Conservation (phyloP, 1,139 yeast species). For the Citeromyces siamensis region DNA sequence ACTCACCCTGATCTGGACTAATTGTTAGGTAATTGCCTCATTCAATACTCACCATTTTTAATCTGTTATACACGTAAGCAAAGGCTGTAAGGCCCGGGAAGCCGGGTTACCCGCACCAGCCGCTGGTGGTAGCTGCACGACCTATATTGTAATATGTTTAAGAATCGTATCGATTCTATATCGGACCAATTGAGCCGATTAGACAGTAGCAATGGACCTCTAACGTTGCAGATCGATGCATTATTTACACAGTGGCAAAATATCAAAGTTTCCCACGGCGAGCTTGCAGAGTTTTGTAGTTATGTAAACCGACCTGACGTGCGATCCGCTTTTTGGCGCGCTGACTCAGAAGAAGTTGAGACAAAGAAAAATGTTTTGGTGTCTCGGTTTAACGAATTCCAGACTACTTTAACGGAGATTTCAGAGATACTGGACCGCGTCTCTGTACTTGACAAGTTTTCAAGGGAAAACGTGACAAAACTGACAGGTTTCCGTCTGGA, state of each 20-base stretch:
- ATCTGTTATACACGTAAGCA: neutral
- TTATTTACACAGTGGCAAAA: neutral
- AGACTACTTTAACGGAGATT: conserved; percentile 1
- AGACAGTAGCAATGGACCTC: neutral
- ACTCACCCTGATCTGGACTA: conserved; percentile 66
- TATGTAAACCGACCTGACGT: neutral
- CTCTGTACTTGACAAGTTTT: conserved; percentile 2
- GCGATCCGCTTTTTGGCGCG: neutral
- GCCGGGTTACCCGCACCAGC: too few species aligned
- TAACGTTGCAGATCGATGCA: neutral
- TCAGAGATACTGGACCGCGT: conserved; percentile 1
- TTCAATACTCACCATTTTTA: conserved; percentile 3
- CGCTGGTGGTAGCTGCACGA: neutral
- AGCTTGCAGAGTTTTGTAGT: neutral
- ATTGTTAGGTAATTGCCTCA: neutral
- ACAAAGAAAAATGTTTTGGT: neutral
- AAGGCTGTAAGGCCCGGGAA: neutral
- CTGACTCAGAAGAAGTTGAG: neutral
- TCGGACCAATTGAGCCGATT: neutral
- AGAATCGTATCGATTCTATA: neutral
- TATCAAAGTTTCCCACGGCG: neutral
- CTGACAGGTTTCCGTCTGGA: neutral
- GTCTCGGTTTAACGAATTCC: neutral
- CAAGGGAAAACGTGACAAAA: neutral
- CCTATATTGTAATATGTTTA: neutral